These are phyloP conservation scores for Zygotorulaspora sp. DNA, from an alignment of 805 yeast genomes.

Conservation along the genomic window DNA sequence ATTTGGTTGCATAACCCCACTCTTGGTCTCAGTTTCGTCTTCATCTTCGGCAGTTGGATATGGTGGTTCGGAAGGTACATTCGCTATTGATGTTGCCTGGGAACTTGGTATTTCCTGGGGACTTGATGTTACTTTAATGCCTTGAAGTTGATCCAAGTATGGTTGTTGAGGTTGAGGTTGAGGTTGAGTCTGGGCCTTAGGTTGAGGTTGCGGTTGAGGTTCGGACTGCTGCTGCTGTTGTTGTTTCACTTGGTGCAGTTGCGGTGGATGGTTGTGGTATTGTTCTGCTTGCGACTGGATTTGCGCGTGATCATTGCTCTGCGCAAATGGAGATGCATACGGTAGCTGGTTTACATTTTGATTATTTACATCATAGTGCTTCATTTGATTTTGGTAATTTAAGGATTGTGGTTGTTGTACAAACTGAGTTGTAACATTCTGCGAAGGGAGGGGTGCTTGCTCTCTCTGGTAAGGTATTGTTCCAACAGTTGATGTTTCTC, in stretches of 20 bases:
- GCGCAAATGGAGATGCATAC: too few species aligned
- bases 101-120: conserved; percentile 3
- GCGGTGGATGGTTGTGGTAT: too few species aligned
- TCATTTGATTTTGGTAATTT: too few species aligned
- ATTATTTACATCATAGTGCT: too few species aligned
- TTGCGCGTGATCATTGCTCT: too few species aligned
- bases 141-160: conserved; percentile 9
- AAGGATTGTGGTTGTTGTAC: not conserved
- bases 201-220: not conserved
- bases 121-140: conserved; percentile 5
- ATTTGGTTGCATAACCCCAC: not conserved
- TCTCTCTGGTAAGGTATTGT: not conserved
- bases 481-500: not conserved
- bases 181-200: not conserved
- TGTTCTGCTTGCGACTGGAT: not conserved
- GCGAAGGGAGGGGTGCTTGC: not conserved
- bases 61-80: conserved; percentile 27
- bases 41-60: conserved; percentile 27
- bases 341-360: too few species aligned
- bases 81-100: conserved; percentile 1
- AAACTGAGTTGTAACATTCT: not conserved
- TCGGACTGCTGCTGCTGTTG: not conserved
- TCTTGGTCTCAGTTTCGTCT: not conserved
- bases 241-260: not conserved
- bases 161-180: conserved; percentile 3